phyloP scores from a whole-genome alignment of 2,329 filamentous ascomycete genomes.

The Pseudopithomyces maydicus region DNA sequence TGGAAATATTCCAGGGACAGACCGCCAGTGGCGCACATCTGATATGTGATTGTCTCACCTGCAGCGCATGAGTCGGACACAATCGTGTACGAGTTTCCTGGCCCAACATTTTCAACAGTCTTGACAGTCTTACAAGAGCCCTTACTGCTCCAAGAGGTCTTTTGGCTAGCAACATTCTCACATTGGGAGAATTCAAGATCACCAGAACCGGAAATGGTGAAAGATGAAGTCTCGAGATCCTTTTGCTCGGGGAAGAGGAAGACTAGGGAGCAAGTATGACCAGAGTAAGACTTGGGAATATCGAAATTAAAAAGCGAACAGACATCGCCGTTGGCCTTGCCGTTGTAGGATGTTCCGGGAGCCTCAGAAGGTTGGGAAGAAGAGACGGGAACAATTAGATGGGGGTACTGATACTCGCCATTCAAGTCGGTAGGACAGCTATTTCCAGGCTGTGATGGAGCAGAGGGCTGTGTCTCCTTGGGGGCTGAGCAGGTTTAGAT shows the following conservation, averaged over 20 bases:
- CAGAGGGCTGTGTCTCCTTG: background rate
- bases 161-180: conserved; percentile 48
- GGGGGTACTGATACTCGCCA: conserved; percentile 54
- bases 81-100: conserved; percentile 59
- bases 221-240: conserved; percentile 65
- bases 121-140: conserved; percentile 51
- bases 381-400: conserved; percentile 67
- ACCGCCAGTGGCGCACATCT: conserved; percentile 56
- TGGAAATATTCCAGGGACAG: conserved; percentile 67
- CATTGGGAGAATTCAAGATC: conserved; percentile 60
- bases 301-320: conserved; percentile 73
- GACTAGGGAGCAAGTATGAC: conserved; percentile 65
- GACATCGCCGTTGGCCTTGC: conserved; percentile 49
- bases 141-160: conserved; percentile 61
- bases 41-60: conserved; percentile 57
- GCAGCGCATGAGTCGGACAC: conserved; percentile 62
- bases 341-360: conserved; percentile 61
- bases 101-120: conserved; percentile 48
- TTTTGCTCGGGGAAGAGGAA: conserved; percentile 67
- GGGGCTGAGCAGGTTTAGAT: background rate
- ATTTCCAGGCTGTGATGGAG: background rate
- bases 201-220: conserved; percentile 60
- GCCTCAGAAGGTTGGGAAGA: conserved; percentile 57
- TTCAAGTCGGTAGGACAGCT: conserved; percentile 29
- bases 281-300: conserved; percentile 58